These are phyloP conservation scores for Helotiales sp. DNA, from an alignment of 2,329 filamentous ascomycete species.

Conservation along the genomic window DNA sequence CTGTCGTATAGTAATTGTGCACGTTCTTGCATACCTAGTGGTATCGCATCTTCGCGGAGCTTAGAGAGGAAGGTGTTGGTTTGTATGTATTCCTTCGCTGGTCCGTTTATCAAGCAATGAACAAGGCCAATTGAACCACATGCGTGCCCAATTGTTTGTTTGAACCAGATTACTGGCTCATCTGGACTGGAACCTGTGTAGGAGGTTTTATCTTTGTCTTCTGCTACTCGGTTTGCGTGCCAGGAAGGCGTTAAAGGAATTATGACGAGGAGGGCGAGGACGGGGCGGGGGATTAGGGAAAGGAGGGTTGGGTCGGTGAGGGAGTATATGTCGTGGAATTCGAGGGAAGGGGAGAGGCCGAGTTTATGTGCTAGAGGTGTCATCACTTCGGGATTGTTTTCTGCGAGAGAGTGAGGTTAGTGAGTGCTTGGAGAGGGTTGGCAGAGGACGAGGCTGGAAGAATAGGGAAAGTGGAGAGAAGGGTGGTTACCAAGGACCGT, in stretches of 20 bases:
- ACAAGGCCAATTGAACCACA: constrained; percentile 89
- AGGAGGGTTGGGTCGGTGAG: constrained; percentile 84
- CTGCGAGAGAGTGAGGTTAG: constrained; percentile 32
- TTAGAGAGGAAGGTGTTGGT: constrained; percentile 36
- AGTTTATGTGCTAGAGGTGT: constrained; percentile 78
- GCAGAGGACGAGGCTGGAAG: not conserved
- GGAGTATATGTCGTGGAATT: constrained; percentile 89
- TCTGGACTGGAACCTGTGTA: constrained; percentile 68
- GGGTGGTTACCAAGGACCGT: constrained; percentile 23
- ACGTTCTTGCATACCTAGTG: constrained; percentile 64
- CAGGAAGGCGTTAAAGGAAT: constrained; percentile 83
- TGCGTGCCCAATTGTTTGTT: constrained; percentile 90
- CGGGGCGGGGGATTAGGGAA: constrained; percentile 83
- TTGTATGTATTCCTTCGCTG: constrained; percentile 56
- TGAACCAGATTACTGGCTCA: constrained; percentile 90
- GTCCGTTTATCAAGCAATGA: constrained; percentile 79
- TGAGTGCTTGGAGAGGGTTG: no score
- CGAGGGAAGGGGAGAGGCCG: constrained; percentile 74
- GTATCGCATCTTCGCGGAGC: constrained; percentile 57
- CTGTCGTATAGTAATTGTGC: constrained; percentile 77
- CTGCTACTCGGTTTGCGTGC: constrained; percentile 71
- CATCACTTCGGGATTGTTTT: constrained; percentile 81
- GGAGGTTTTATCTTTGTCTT: constrained; percentile 63
- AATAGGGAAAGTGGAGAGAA: not conserved
- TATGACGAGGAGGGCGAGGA: constrained; percentile 85